Evolutionary conservation across 768 basidiomycete species (phyloP), one percentile per base, ranked within the genome.

Genomic region (Trametes elegans): DNA sequence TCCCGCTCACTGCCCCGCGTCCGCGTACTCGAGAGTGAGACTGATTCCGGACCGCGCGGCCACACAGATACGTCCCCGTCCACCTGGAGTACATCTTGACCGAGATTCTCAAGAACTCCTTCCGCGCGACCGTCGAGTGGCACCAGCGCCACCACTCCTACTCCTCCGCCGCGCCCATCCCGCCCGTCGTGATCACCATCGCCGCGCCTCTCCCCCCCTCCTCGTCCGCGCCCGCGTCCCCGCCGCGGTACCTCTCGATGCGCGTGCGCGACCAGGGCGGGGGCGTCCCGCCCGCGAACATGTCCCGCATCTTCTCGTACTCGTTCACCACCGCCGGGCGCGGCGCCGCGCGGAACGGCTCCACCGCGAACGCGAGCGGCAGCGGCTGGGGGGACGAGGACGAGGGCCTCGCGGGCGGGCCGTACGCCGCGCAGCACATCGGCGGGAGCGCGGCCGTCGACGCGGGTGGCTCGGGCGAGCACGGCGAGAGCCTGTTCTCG

Each of bases 1-100:
- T n/a, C n/a, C n/a, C n/a, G n/a, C n/a, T n/a, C n/a, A n/a, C n/a
- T n/a, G n/a, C n/a, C n/a, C n/a, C n/a, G n/a, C n/a, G n/a, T n/a
- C n/a, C n/a, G n/a, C 41, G 8, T 48, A 7, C 28, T 44, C n/a
- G 28, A 14, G 19, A 5, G 18, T 26, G 5, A 31, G 28, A 31
- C 43, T 45, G 28, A n/a, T n/a, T n/a, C n/a, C n/a, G n/a, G n/a
- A 45, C 56, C 61, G 32, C 62, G 16, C n/a, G 42, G 16, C 6
- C 34, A 35, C 35, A 36, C 63, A 92, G 91, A 23, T 93, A 92
- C 64, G 83, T 94, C 34, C 91, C 93, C 3, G 88, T 92, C 1
- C 93, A 95, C 67, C 78, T 95, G 31, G 93, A 95, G 68, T 95
- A 94, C 67, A 90, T 93, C 62, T 73, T 93, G 49, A 95, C 93